Percentiles rank a stretch among this genome's conserved stretches.
phyloP scores from a whole-genome alignment of 441 rosid species.

The Populus hybrid region DNA sequence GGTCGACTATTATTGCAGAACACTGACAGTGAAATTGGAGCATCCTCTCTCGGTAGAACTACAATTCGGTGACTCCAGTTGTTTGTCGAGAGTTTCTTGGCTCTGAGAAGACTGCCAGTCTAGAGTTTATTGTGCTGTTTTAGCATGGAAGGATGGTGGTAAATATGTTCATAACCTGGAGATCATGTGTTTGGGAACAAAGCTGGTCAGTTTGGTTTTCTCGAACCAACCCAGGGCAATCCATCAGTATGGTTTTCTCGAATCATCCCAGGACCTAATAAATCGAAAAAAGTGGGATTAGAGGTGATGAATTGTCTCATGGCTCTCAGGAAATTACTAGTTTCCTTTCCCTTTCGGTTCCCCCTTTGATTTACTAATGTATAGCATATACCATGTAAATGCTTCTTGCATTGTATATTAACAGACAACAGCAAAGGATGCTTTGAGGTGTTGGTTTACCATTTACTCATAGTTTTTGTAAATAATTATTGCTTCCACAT shows the following conservation, averaged over 20 bases:
- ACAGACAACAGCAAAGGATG: not conserved
- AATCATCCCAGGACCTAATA: slow-evolving; percentile 18
- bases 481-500: slow-evolving; percentile 6
- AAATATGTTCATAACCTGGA: not conserved
- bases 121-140: not conserved
- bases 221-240: slow-evolving; percentile 20
- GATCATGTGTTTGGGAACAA: not conserved
- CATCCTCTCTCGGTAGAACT: slow-evolving; percentile 77
- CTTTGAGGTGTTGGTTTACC: not conserved
- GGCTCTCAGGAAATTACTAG: slow-evolving; percentile 14
- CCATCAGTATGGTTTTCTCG: slow-evolving; percentile 14
- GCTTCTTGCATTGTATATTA: slow-evolving; percentile 29
- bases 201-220: slow-evolving; percentile 13
- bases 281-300: not conserved
- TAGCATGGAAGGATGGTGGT: not conserved
- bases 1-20: slow-evolving; percentile 47
- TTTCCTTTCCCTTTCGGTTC: not conserved
- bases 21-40: slow-evolving; percentile 82
- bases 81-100: not conserved
- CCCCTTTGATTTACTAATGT: slow-evolving; percentile 24
- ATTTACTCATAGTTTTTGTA: slow-evolving; percentile 10
- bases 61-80: slow-evolving; percentile 50
- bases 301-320: not conserved
- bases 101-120: too few relatives aligned
- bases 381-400: slow-evolving; percentile 15